phyloP scores from a whole-genome alignment of 129 eudicot species.

The Kitagawia praeruptora region DNA sequence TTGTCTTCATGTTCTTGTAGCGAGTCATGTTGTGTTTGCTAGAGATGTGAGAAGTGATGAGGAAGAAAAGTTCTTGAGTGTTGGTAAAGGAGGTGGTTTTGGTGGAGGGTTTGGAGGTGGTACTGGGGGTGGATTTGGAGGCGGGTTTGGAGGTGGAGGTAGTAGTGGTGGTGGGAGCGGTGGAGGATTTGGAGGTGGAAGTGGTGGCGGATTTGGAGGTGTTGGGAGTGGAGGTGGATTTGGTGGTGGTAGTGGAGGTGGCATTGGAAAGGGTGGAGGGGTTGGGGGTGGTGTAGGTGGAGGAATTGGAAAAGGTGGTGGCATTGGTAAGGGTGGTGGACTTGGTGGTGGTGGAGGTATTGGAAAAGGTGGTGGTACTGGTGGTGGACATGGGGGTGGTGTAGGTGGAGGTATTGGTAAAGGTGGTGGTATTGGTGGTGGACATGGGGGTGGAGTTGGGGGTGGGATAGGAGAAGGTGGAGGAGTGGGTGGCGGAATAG shows the following conservation, averaged over 20 bases:
- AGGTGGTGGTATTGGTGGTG: not conserved
- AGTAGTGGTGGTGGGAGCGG: not conserved
- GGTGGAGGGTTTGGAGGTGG: slow-evolving; percentile 7
- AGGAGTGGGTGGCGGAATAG: not conserved
- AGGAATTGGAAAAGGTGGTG: not conserved
- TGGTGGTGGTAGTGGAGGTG: not conserved
- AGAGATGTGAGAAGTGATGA: not conserved
- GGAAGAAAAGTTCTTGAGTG: slow-evolving; percentile 1
- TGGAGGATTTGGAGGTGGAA: not conserved
- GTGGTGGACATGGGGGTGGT: not conserved
- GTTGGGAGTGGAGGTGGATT: not conserved
- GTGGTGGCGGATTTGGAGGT: not conserved
- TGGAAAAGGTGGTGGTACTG: not conserved
- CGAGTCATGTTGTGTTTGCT: not conserved
- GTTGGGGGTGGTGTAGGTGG: not conserved
- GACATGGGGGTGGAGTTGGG: not conserved
- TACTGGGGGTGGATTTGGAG: not conserved
- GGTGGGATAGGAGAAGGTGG: not conserved
- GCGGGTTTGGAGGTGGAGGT: not conserved
- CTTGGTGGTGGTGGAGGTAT: not conserved
- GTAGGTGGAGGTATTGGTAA: not conserved
- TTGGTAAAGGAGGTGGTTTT: not conserved
- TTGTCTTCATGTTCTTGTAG: slow-evolving; percentile 7
- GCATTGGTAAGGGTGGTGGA: not conserved
- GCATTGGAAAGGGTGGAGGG: not conserved